Evolutionary conservation across 1,139 yeast species (phyloP).

Genomic region (Saccharomyces pastorianus): DNA sequence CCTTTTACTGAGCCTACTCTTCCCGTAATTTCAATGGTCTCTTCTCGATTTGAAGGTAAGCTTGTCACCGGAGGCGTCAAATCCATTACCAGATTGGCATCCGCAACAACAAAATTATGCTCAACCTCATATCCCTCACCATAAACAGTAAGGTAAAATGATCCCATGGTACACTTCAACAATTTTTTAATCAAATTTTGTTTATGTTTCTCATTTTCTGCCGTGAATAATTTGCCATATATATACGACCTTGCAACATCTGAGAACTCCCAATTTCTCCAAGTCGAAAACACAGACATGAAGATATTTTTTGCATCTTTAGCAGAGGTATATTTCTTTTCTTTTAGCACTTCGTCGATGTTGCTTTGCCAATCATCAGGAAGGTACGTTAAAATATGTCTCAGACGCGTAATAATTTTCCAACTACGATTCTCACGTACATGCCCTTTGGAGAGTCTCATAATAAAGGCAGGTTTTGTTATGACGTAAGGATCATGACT

Average conservation of each 20-base stretch:
- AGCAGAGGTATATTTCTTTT: constrained; percentile 36
- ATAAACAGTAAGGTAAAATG: constrained; percentile 23
- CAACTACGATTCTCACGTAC: constrained; percentile 77
- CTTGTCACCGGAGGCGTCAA: constrained; percentile 13
- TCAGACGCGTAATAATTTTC: constrained; percentile 70
- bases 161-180: constrained; percentile 16
- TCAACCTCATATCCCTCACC: constrained; percentile 21
- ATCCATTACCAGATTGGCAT: constrained; percentile 16
- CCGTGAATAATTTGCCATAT: constrained; percentile 33
- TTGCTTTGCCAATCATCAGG: constrained; percentile 45
- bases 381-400: constrained; percentile 61
- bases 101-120: constrained; percentile 20
- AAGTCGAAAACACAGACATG: constrained; percentile 52
- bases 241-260: constrained; percentile 50
- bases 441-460: constrained; percentile 64
- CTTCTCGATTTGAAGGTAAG: constrained; percentile 12
- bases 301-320: constrained; percentile 48
- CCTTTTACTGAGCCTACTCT: constrained; percentile 21
- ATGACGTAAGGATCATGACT: constrained; percentile 83
- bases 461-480: constrained; percentile 78
- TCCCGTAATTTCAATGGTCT: constrained; percentile 18
- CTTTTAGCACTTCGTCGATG: constrained; percentile 16
- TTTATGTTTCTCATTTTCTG: constrained; percentile 10
- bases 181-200: constrained; percentile 20
- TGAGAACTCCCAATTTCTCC: constrained; percentile 87